Evolutionary conservation across 768 basidiomycete species (phyloP).

Genomic region (Tubosaeta sp.): DNA sequence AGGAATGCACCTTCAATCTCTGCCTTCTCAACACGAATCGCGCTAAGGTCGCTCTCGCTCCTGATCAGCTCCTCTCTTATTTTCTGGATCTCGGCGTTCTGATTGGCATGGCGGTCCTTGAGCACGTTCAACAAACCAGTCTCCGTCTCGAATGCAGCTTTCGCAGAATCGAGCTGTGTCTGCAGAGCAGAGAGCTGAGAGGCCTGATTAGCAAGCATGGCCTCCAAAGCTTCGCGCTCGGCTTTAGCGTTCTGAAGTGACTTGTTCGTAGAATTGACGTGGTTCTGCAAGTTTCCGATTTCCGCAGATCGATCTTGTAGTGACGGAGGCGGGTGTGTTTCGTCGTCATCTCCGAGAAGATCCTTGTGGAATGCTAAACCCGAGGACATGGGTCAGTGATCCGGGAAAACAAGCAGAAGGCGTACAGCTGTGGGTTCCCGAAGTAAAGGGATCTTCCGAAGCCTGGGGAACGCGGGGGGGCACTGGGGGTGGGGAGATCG

Average conservation of each 20-base stretch:
- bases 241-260: conserved; percentile 61
- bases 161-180: conserved; percentile 76
- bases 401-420: neutral
- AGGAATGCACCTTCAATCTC: conserved; percentile 85
- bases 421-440: conserved; percentile 26
- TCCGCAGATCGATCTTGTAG: conserved; percentile 76
- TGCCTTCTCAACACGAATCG: conserved; percentile 80
- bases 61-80: conserved; percentile 75
- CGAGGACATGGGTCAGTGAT: conserved; percentile 7
- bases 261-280: conserved; percentile 73
- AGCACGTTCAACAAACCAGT: conserved; percentile 61
- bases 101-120: conserved; percentile 62
- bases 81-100: conserved; percentile 69
- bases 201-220: conserved; percentile 60
- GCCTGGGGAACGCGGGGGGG: conserved; percentile 17
- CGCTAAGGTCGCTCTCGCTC: conserved; percentile 90
- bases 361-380: conserved; percentile 36
- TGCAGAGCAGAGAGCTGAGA: conserved; percentile 76
- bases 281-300: conserved; percentile 84
- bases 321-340: conserved; percentile 42
- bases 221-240: conserved; percentile 66
- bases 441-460: conserved; percentile 49
- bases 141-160: conserved; percentile 84
- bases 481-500: conserved; percentile 27
- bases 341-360: conserved; percentile 71